Evolutionary conservation across 177 flowering plant species (phyloP), one percentile per base, ranked within the genome.

Genomic region (Tripterygium wilfordii): DNA sequence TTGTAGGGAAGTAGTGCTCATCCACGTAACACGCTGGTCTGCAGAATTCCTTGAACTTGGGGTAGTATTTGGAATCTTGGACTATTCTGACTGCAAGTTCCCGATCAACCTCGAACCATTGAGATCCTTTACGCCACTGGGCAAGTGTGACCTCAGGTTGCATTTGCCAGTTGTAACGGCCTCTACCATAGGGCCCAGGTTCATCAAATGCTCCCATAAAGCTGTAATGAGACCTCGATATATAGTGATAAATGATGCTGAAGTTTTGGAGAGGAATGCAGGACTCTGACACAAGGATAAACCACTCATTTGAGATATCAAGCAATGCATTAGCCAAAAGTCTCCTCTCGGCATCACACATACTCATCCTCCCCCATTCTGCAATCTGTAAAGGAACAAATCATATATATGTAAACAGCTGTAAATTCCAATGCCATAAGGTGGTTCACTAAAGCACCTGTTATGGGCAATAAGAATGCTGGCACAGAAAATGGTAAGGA

Each of bases 1-100:
- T 76, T 32, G 95, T 81, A 2, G 84, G 96, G 61, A 85, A 85
- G 54, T 85, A 88, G 62, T 85, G 96, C 44, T 88, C 95, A 38
- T 85, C 96, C 37, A 81, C 91, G 59, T 85, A 85, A 60, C 95
- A 85, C 1, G 70, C 63, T 1, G 94, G 91, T 56, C 20, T 63
- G 71, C 96, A 85, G 53, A 85, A 88, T 50, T 79, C 70, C 20
- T 48, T 48, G 49, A 83, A 83, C 58, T 71, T 77, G 0, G 79
- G 81, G 67, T 83, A 76, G 62, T 57, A 75, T 12, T 18, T 65
- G 15, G 63, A 60, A 51, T 86, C 95, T 53, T 60, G 62, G 5
- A 86, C 70, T 24, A 83, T 61, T 30, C 22, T 42, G 14, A 79
- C 36, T 2, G 85, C 91, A 22, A 76, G 76, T 54, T 44, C 61